Percentiles rank a stretch among this genome's conserved stretches.
phyloP scores from a whole-genome alignment of 1,284 basidiomycete species.

The Cutaneotrichosporon cavernicola region DNA sequence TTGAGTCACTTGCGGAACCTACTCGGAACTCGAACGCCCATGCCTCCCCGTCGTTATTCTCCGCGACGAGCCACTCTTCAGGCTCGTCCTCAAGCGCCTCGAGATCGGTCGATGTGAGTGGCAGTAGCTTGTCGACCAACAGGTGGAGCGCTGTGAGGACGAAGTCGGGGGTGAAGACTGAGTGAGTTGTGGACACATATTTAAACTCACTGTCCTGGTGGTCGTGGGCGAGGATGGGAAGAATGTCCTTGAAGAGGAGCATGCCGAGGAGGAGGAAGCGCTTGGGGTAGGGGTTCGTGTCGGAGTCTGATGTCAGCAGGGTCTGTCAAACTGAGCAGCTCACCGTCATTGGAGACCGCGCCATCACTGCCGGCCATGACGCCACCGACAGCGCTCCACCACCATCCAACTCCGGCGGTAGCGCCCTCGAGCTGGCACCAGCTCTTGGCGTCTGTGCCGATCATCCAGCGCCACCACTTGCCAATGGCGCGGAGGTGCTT shows the following conservation, averaged over 20 bases:
- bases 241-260: conserved; percentile 76
- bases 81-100: conserved; percentile 77
- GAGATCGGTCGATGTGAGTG: conserved; percentile 72
- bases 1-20: conserved; percentile 36
- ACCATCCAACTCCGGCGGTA: conserved; percentile 50
- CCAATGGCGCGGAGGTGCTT: conserved; percentile 51
- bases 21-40: conserved; percentile 88
- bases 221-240: conserved; percentile 48
- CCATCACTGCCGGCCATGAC: conserved; percentile 48
- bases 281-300: conserved; percentile 46
- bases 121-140: conserved; percentile 77
- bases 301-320: conserved; percentile 33
- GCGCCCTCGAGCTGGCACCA: conserved; percentile 47
- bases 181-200: conserved; percentile 6
- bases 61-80: conserved; percentile 82
- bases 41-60: conserved; percentile 75
- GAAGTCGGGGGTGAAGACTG: conserved; percentile 71
- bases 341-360: conserved; percentile 49
- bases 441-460: conserved; percentile 49
- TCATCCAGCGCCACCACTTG: conserved; percentile 52
- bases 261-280: conserved; percentile 78
- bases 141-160: conserved; percentile 74
- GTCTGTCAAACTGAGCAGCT: conserved; percentile 6
- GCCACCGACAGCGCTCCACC: conserved; percentile 52
- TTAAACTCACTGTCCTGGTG: conserved; percentile 45